Conservation (phyloP, 345 rosid genomes). For the Gossypium turneri region DNA sequence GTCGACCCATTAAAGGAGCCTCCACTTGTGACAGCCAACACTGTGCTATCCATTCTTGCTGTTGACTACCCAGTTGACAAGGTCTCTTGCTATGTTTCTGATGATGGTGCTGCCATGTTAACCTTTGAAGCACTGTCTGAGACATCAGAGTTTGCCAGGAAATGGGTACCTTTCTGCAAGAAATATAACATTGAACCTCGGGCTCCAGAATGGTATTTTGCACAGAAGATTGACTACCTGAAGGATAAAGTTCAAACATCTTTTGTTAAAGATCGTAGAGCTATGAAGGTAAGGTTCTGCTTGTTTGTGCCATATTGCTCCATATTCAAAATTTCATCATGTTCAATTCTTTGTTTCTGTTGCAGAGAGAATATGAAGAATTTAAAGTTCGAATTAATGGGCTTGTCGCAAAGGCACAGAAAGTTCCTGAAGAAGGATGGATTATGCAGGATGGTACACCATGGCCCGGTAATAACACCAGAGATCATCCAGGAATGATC, state of each 20-base stretch:
- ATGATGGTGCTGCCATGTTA: slow-evolving; percentile 96
- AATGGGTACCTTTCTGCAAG: slow-evolving; percentile 93
- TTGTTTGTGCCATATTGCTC: background rate
- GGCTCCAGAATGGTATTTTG: slow-evolving; percentile 92
- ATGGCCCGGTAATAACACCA: slow-evolving; percentile 95
- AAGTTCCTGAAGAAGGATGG: slow-evolving; percentile 95
- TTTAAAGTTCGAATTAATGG: slow-evolving; percentile 82
- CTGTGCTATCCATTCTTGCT: slow-evolving; percentile 82
- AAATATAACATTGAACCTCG: slow-evolving; percentile 84
- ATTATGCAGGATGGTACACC: slow-evolving; percentile 98
- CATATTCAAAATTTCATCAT: background rate
- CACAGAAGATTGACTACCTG: slow-evolving; percentile 81
- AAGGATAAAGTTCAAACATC: slow-evolving; percentile 89
- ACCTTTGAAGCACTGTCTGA: slow-evolving; percentile 83
- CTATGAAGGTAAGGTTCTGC: slow-evolving; percentile 66
- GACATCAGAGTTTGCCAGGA: slow-evolving; percentile 89
- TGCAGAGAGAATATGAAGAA: slow-evolving; percentile 92
- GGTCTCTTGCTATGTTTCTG: slow-evolving; percentile 90
- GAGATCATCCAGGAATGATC: slow-evolving; percentile 99
- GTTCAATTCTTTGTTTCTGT: slow-evolving; percentile 14
- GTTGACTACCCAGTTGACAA: slow-evolving; percentile 95
- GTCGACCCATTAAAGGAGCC: slow-evolving; percentile 95
- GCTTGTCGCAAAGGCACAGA: slow-evolving; percentile 85
- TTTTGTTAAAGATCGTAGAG: slow-evolving; percentile 94
- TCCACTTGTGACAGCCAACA: slow-evolving; percentile 93